Conservation (phyloP, 345 rosid genomes). For the Zanthoxylum bungeanum region DNA sequence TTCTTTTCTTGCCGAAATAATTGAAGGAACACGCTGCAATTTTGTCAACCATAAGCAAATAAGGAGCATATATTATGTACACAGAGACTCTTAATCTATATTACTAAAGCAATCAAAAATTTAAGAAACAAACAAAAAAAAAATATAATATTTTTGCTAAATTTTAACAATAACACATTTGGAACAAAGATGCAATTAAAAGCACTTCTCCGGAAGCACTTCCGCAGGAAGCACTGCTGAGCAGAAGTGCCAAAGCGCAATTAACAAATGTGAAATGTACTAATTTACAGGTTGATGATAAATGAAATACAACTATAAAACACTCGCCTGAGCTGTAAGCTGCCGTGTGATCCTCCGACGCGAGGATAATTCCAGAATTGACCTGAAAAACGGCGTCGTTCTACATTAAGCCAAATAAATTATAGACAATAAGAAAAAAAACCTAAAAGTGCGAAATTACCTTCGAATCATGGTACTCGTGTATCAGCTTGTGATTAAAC, state of each 20-base stretch:
- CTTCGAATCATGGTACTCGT: no score
- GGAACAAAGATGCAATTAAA: not conserved
- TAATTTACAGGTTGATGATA: not conserved
- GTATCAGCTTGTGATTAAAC: no score
- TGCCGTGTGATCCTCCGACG: slow-evolving; percentile 52
- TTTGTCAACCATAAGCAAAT: slow-evolving; percentile 11
- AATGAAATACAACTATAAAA: not conserved
- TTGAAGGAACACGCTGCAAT: slow-evolving; percentile 33
- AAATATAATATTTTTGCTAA: not conserved
- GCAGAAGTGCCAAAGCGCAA: not conserved
- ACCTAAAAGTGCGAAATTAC: no score
- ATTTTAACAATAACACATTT: not conserved
- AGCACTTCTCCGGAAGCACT: not conserved
- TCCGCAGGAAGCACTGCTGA: not conserved
- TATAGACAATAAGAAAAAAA: no score
- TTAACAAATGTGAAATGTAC: not conserved
- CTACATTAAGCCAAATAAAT: no score
- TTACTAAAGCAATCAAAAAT: not conserved
- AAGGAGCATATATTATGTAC: not conserved
- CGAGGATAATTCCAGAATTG: slow-evolving; percentile 57
- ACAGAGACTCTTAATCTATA: not conserved
- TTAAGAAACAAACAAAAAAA: not conserved
- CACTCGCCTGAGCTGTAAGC: slow-evolving; percentile 45
- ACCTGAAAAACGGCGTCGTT: slow-evolving; percentile 43
- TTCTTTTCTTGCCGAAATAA: slow-evolving; percentile 46